These are phyloP conservation scores for Mycosarcoma maydis DNA, from an alignment of 1,284 basidiomycete genomes.

Conservation along the genomic window DNA sequence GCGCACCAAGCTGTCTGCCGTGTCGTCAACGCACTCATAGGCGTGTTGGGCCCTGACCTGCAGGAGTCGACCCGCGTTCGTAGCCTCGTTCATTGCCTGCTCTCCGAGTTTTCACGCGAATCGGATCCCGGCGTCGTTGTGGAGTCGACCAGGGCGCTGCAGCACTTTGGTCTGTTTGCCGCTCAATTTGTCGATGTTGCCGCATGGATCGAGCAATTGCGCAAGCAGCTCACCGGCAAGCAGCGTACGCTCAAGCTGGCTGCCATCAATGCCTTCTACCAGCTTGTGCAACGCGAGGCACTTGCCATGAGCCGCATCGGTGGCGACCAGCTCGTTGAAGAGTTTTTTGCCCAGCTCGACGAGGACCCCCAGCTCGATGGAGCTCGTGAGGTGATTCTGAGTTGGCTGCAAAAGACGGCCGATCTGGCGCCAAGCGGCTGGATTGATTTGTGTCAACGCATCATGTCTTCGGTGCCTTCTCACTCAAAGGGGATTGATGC, in stretches of 20 bases:
- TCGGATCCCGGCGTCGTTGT: constrained; percentile 84
- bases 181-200: constrained; percentile 73
- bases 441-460: constrained; percentile 96
- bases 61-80: constrained; percentile 84
- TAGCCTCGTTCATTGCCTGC: constrained; percentile 82
- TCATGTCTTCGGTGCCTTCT: constrained; percentile 73
- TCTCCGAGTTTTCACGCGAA: constrained; percentile 85
- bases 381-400: constrained; percentile 89
- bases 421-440: constrained; percentile 91
- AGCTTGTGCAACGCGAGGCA: constrained; percentile 95
- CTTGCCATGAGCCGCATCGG: constrained; percentile 89
- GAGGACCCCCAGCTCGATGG: constrained; percentile 93
- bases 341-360: constrained; percentile 93
- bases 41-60: constrained; percentile 93
- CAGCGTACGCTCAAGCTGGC: constrained; percentile 83
- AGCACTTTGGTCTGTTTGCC: constrained; percentile 96
- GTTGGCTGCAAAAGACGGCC: constrained; percentile 94
- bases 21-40: constrained; percentile 90
- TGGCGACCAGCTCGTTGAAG: constrained; percentile 91
- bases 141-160: constrained; percentile 93
- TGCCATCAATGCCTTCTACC: constrained; percentile 93
- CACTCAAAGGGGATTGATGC: constrained; percentile 10
- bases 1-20: constrained; percentile 90
- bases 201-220: constrained; percentile 51
- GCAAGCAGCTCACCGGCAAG: constrained; percentile 42